Evolutionary conservation across 768 basidiomycete genomes (phyloP), one percentile per base, ranked within the genome.

Genomic region (Tylopilus intermedius): DNA sequence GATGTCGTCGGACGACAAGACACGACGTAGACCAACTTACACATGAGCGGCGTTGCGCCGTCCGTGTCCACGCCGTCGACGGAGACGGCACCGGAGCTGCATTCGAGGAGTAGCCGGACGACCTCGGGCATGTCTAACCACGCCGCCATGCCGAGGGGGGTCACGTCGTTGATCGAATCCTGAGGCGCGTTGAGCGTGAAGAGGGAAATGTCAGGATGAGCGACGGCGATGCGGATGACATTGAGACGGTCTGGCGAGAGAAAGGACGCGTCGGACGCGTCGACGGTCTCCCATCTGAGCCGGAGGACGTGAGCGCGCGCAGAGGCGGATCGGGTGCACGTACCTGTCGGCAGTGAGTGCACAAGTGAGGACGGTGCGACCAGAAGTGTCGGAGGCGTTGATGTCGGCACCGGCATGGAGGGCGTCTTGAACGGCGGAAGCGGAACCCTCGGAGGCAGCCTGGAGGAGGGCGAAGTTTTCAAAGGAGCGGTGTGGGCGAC

Each of bases 31-130:
- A 50, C 45, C 27, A 24, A 74, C 84, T 72, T 74, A 91, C 88
- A 91, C 88, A 91, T 91, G 54, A 91, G 74, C 6, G 88, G 81
- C 26, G 88, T 91, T 22, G 85, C 88, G 7, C 86, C 86, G 61
- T 85, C 81, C 22, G 78, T 71, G 62, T 91, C 88, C 73, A 82
- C 79, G 30, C 82, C 86, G 58, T 90, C 84, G 4, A 89, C 86
- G 7, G 83, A 78, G 22, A 90, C 80, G 22, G 78, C 65, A 40
- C 81, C 83, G 3, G 72, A 67, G 58, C 83, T 84, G 27, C 73
- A 77, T 43, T 86, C 80, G 24, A 90, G 76, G n/a, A 90, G 71
- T 39, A 82, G 60, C 50, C 73, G 73, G n/a, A 90, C 84, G 24
- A 73, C 76, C 14, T 78, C 69, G 10, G 79, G 78, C 66, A 79